phyloP scores from a whole-genome alignment of 352 stramenopile genomes.

The Globisporangium recalcitrans region DNA sequence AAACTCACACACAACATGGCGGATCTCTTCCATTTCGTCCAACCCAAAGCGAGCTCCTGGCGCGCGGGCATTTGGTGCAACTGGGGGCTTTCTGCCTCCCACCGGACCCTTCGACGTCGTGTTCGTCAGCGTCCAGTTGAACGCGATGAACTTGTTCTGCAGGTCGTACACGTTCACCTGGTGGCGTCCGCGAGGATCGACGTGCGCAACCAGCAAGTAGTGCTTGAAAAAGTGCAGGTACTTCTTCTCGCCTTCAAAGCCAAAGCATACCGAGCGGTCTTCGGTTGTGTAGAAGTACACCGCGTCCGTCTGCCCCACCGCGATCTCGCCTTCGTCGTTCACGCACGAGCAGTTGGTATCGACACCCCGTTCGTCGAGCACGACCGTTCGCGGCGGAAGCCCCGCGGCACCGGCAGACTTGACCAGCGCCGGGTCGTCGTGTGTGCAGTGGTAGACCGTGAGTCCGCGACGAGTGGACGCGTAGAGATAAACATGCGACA shows the following conservation, averaged over 20 bases:
- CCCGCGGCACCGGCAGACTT: slow-evolving; percentile 57
- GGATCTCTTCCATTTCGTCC: slow-evolving; percentile 85
- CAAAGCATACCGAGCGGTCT: slow-evolving; percentile 84
- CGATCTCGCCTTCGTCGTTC: slow-evolving; percentile 82
- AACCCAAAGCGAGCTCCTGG: slow-evolving; percentile 71
- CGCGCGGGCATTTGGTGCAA: slow-evolving; percentile 28
- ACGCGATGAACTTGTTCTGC: slow-evolving; percentile 91
- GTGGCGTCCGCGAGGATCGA: slow-evolving; percentile 74
- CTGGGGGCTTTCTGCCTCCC: slow-evolving; percentile 17
- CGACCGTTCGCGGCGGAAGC: slow-evolving; percentile 64
- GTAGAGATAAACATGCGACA: slow-evolving; percentile 73
- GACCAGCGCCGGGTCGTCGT: slow-evolving; percentile 72
- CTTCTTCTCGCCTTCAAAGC: slow-evolving; percentile 86
- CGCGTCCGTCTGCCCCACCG: slow-evolving; percentile 76
- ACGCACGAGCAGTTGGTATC: slow-evolving; percentile 78
- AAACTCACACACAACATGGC: slow-evolving; percentile 83
- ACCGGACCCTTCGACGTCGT: slow-evolving; percentile 24
- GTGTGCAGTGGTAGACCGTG: slow-evolving; percentile 81
- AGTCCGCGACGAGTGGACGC: slow-evolving; percentile 71
- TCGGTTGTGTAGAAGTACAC: slow-evolving; percentile 90
- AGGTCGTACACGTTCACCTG: slow-evolving; percentile 90
- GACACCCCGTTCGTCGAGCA: slow-evolving; percentile 78
- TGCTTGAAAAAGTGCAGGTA: slow-evolving; percentile 87
- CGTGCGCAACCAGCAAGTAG: slow-evolving; percentile 78
- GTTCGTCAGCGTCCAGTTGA: slow-evolving; percentile 86